These are phyloP conservation scores for Backusella sp. DNA, from an alignment of 192 early-diverging fungal species.

Conservation along the genomic window DNA sequence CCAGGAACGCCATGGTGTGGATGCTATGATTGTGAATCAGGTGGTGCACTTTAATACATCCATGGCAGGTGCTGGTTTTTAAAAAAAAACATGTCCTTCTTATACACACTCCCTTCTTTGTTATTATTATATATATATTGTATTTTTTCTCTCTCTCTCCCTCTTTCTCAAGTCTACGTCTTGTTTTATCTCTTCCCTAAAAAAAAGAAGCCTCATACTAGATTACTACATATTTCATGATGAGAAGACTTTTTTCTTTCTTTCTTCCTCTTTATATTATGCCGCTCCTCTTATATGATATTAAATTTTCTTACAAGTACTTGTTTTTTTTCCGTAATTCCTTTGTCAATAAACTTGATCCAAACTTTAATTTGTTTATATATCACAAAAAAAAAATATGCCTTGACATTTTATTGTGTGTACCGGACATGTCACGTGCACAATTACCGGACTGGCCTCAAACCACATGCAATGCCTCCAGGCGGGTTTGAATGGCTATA, in stretches of 20 bases:
- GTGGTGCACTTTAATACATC: conserved; percentile 27
- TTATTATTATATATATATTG: not conserved
- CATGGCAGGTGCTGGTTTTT: conserved; percentile 25
- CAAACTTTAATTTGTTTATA: no score
- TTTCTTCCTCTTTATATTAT: no score
- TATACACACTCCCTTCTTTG: not conserved
- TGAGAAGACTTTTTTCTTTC: no score
- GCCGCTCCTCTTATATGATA: no score
- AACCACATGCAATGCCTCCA: not conserved
- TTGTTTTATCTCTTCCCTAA: not conserved
- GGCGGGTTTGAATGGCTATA: not conserved
- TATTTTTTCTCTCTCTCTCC: not conserved
- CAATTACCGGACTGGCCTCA: not conserved
- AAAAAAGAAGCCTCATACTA: no score
- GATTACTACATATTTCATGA: no score
- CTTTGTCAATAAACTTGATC: no score
- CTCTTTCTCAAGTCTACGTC: not conserved
- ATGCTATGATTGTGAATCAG: conserved; percentile 77
- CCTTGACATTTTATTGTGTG: no score
- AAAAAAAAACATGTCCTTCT: not conserved
- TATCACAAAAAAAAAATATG: no score
- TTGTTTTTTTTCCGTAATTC: no score
- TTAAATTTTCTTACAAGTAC: no score
- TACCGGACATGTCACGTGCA: not conserved
- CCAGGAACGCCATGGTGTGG: conserved; percentile 85